Conservation (phyloP, 768 basidiomycete species). For the Postia placenta region DNA sequence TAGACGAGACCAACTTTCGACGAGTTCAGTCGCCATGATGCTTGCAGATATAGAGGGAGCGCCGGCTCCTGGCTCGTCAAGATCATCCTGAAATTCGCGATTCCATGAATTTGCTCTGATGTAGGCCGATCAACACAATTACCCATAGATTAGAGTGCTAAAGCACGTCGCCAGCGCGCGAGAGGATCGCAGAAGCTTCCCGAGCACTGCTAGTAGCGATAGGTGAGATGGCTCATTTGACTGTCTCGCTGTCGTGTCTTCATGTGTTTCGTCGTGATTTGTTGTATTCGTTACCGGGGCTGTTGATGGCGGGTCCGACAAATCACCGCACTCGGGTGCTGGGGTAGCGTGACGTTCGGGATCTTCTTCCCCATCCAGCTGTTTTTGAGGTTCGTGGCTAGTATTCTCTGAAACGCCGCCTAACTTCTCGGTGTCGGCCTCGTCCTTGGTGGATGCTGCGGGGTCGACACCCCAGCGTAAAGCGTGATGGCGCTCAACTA, state of each 20-base stretch:
- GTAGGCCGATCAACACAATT: conserved; percentile 10
- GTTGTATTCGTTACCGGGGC: too few relatives aligned
- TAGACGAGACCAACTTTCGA: conserved; percentile 58
- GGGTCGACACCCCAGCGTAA: conserved; percentile 19
- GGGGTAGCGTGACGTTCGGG: too few relatives aligned
- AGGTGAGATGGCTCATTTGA: conserved; percentile 3
- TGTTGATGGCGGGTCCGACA: too few relatives aligned
- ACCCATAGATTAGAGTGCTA: conserved; percentile 31
- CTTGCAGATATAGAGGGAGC: conserved; percentile 29
- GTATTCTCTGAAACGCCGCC: background rate
- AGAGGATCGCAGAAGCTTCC: conserved; percentile 19
- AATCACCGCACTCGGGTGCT: too few relatives aligned
- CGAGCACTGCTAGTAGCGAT: conserved; percentile 16
- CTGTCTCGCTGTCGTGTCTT: background rate
- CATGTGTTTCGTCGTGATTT: background rate
- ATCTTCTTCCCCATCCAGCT: too few relatives aligned
- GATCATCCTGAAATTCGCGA: conserved; percentile 14
- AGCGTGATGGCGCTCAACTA: conserved; percentile 33
- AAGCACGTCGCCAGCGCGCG: conserved; percentile 23
- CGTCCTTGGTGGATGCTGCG: background rate
- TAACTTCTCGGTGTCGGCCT: background rate
- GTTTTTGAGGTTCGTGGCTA: background rate
- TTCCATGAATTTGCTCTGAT: too few relatives aligned
- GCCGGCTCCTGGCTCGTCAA: conserved; percentile 27
- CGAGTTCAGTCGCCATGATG: conserved; percentile 26